Evolutionary conservation across 1,284 basidiomycete species (phyloP).

Genomic region (Stygiomarasmius scandens): DNA sequence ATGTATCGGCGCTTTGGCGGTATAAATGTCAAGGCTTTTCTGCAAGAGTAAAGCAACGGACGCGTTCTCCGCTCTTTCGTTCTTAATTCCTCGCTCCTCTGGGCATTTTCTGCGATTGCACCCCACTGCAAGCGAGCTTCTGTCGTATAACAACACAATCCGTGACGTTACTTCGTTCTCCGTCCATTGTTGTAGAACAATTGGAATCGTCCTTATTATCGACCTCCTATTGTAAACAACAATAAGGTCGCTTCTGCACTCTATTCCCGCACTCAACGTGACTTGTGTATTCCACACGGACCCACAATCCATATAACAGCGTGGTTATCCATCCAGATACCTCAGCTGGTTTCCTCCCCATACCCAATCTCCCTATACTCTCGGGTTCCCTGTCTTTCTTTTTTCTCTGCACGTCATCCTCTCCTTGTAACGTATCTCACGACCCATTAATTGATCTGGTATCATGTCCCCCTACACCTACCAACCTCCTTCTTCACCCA

Average conservation of each 20-base stretch:
- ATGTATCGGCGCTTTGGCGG: constrained; percentile 1
- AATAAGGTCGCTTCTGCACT: not conserved
- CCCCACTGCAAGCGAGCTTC: not conserved
- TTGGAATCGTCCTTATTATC: not conserved
- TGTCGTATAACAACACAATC: not conserved
- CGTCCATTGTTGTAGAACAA: constrained; percentile 1
- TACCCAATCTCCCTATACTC: not conserved
- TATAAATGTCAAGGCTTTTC: constrained; percentile 6
- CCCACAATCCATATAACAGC: constrained; percentile 13
- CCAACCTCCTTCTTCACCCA: constrained; percentile 49
- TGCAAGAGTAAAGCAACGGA: constrained; percentile 3
- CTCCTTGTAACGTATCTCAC: constrained; percentile 8
- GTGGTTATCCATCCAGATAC: not conserved
- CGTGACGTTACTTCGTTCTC: not conserved
- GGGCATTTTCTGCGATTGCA: not conserved
- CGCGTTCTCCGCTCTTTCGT: constrained; percentile 1
- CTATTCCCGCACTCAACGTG: constrained; percentile 2
- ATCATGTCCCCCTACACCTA: constrained; percentile 51
- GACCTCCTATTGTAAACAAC: not conserved
- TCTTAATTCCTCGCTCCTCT: not conserved
- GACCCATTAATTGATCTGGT: constrained; percentile 2
- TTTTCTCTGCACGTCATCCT: not conserved
- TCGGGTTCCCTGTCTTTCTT: not conserved
- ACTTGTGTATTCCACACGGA: constrained; percentile 7
- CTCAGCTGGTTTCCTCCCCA: constrained; percentile 8